Conservation (phyloP, 2,329 filamentous ascomycete species). For the Penicillium paneum region DNA sequence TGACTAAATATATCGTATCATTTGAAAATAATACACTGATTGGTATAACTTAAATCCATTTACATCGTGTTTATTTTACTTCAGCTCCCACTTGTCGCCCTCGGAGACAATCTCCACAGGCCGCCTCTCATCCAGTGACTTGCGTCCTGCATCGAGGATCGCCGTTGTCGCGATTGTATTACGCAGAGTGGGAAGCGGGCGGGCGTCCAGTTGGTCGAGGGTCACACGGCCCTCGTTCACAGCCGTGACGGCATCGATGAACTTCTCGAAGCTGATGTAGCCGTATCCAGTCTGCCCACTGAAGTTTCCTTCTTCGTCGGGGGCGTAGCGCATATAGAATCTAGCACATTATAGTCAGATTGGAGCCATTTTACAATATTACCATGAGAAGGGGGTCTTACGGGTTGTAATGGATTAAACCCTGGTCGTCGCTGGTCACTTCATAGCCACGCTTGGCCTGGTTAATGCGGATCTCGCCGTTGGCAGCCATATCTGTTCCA, state of each 20-base stretch:
- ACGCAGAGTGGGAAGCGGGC: constrained; percentile 76
- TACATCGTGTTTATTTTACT: constrained; percentile 41
- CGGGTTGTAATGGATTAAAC: constrained; percentile 83
- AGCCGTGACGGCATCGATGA: constrained; percentile 78
- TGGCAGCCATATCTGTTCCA: constrained; percentile 63
- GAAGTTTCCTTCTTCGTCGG: constrained; percentile 93
- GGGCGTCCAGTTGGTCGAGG: constrained; percentile 72
- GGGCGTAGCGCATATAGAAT: constrained; percentile 92
- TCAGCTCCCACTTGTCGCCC: constrained; percentile 60
- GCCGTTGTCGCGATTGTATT: constrained; percentile 92
- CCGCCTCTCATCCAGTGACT: constrained; percentile 78
- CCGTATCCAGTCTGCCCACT: constrained; percentile 87
- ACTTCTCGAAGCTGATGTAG: constrained; percentile 94
- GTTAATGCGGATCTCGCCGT: constrained; percentile 83
- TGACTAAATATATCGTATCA: not conserved
- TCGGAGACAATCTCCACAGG: constrained; percentile 65
- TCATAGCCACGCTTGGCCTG: constrained; percentile 95
- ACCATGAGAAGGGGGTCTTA: constrained; percentile 32
- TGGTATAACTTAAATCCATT: not conserved
- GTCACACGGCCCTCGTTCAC: constrained; percentile 72
- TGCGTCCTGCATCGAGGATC: constrained; percentile 81
- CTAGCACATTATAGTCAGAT: constrained; percentile 27
- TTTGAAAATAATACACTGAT: not conserved
- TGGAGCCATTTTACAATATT: no score
- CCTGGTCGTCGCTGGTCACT: constrained; percentile 74